Evolutionary conservation across 2,329 filamentous ascomycete species (phyloP), one percentile per base, ranked within the genome.

Genomic region (Aspergillus sp.): DNA sequence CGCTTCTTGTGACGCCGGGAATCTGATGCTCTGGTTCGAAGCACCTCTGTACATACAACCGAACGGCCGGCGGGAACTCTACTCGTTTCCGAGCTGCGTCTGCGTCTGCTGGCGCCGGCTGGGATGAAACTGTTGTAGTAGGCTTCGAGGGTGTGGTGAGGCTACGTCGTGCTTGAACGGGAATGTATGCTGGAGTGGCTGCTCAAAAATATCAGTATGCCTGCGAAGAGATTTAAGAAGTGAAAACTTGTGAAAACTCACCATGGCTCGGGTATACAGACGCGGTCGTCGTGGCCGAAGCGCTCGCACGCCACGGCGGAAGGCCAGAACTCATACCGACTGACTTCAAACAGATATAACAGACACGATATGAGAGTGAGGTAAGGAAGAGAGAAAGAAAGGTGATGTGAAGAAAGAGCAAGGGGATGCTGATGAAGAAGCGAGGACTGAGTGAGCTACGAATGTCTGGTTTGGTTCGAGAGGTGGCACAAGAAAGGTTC

Each of bases 31-130:
- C 85, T 28, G 87, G 85, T 54, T 91, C 87, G 75, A 98, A 98
- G 28, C 93, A 93, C 72, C 93, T 89, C 72, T 93, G 90, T 34
- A 98, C 94, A 79, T 97, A 98, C 67, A 85, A 83, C 69, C 93
- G 91, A 63, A 98, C 92, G n/a, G 89, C 86, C 48, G 86, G 82
- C 34, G 93, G 89, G 89, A 92, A 98, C 69, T 90, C 87, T 70
- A 88, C 80, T 90, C 83, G 80, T 79, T 76, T 84, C 82, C 64
- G 79, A 58, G 64, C 34, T 41, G 34, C 68, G 53, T 75, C 75
- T 22, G 45, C 9, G 41, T 54, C 54, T 54, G 80, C 76, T 65
- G 79, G 75, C 25, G 76, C 68, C 65, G 71, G 64, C 67, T 70
- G 68, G 66, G 65, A 22, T 47, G 67, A 55, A 22, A 30, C 54